Evolutionary conservation across 2,329 filamentous ascomycete genomes (phyloP).

Genomic region (Fusarium sterilihyphosum): DNA sequence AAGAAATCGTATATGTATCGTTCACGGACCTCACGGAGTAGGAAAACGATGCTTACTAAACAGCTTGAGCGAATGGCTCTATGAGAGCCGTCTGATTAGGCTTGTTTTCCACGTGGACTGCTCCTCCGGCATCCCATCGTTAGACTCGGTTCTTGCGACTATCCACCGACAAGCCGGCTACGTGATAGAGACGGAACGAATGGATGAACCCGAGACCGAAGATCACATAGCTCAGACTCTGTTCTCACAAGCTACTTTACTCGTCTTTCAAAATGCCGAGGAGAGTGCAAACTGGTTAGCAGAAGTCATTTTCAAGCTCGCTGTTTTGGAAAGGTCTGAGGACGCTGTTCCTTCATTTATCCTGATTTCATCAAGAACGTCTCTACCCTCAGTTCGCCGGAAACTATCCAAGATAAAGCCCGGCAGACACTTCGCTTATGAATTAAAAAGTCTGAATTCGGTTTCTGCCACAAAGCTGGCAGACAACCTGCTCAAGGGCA

Average conservation of each 20-base stretch:
- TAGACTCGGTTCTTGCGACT: rapidly evolving
- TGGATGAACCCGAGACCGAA: rapidly evolving
- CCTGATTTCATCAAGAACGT: background rate
- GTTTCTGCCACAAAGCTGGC: background rate
- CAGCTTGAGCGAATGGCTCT: background rate
- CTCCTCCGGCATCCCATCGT: background rate
- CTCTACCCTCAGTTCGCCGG: background rate
- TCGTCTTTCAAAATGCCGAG: background rate
- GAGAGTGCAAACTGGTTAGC: background rate
- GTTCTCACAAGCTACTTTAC: background rate
- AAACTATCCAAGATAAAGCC: background rate
- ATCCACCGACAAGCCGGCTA: rapidly evolving
- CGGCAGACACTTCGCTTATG: background rate
- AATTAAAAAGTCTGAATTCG: background rate
- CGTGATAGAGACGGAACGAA: background rate
- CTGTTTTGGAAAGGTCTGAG: background rate
- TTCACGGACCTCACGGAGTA: background rate
- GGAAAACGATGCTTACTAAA: rapidly evolving
- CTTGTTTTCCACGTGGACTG: background rate
- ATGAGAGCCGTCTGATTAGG: background rate
- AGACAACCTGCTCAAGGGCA: background rate
- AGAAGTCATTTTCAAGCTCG: background rate
- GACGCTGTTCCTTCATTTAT: background rate
- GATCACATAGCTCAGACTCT: rapidly evolving
- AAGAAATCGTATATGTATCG: background rate